Percentiles rank a stretch among this genome's conserved stretches.
These are phyloP conservation scores for Colletotrichum lentis DNA, from an alignment of 2,329 filamentous ascomycete genomes.

Conservation along the genomic window DNA sequence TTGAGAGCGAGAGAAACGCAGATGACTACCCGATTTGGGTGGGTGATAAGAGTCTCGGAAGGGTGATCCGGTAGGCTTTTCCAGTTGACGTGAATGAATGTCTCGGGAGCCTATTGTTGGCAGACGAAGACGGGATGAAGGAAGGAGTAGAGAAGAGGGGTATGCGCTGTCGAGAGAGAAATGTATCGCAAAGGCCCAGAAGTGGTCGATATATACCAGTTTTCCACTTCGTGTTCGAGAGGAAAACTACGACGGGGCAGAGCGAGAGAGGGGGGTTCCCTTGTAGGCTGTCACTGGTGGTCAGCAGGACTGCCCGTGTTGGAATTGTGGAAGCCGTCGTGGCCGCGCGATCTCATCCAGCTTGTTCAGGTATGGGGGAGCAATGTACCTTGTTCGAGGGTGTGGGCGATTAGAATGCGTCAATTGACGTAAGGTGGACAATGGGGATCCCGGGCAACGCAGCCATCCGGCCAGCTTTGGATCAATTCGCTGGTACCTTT, in stretches of 20 bases:
- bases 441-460: constrained; percentile 37
- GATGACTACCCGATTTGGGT: constrained; percentile 7
- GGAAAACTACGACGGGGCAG: constrained; percentile 24
- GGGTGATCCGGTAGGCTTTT: constrained; percentile 25
- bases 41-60: constrained; percentile 35
- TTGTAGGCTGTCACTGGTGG: constrained; percentile 27
- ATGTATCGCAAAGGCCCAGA: constrained; percentile 21
- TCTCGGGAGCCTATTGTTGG: constrained; percentile 27
- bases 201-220: constrained; percentile 30
- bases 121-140: constrained; percentile 31
- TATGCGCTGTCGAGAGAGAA: neutral
- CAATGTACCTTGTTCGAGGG: constrained; percentile 12
- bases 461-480: constrained; percentile 38
- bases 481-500: constrained; percentile 18
- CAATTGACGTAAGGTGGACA: constrained; percentile 36
- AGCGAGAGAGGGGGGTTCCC: constrained; percentile 28
- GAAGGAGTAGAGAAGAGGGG: constrained; percentile 10
- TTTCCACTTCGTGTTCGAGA: neutral
- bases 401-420: constrained; percentile 30
- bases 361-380: neutral
- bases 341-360: constrained; percentile 1
- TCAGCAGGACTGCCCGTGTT: constrained; percentile 30
- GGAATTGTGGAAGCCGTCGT: constrained; percentile 26
- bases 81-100: constrained; percentile 10
- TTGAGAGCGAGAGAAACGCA: neutral